Base-by-base conservation (phyloP, 139 green algal species). In the Edaphochlamys debaryana region DNA sequence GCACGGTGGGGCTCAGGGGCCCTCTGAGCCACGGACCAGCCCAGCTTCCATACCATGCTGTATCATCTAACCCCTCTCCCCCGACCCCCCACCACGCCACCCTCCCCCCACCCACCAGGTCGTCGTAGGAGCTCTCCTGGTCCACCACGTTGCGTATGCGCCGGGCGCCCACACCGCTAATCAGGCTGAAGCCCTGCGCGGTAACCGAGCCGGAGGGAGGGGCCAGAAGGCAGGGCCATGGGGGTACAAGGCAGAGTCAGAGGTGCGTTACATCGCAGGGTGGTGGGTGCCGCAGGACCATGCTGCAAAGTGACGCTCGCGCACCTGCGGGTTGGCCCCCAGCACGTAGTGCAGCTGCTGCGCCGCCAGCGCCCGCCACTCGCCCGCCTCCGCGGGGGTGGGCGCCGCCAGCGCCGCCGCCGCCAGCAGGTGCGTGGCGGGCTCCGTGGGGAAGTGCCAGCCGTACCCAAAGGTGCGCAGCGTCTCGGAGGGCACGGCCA, bases 161-260 rank as follows among this genome's bases (percentile, higher is more conserved):
- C n/a, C 79, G 69, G 2, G 67, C 79, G 19, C 79, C 79, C 23
- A 85, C 19, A 0, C 79, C 79, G 22, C 38, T 58, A 50, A 85
- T 79, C n/a, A 85, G 56, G 79, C 79, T 85, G 67, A 52, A 85
- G 36, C 79, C 79, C 67, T 85, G n/a, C n/a, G n/a, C n/a, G n/a
- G n/a, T n/a, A n/a, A n/a, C n/a, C n/a, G n/a, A n/a, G n/a, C n/a
- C n/a, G n/a, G n/a, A n/a, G n/a, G n/a, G n/a, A n/a, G n/a, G n/a
- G n/a, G n/a, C n/a, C n/a, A n/a, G n/a, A n/a, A n/a, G n/a, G n/a
- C n/a, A n/a, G n/a, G n/a, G n/a, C n/a, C n/a, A n/a, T n/a, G n/a
- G n/a, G n/a, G n/a, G n/a, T n/a, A n/a, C n/a, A n/a, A n/a, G n/a
- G n/a, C n/a, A n/a, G n/a, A n/a, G n/a, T n/a, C n/a, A n/a, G n/a